Conservation (phyloP, 1,139 yeast species). For the Candida sanyaensis region DNA sequence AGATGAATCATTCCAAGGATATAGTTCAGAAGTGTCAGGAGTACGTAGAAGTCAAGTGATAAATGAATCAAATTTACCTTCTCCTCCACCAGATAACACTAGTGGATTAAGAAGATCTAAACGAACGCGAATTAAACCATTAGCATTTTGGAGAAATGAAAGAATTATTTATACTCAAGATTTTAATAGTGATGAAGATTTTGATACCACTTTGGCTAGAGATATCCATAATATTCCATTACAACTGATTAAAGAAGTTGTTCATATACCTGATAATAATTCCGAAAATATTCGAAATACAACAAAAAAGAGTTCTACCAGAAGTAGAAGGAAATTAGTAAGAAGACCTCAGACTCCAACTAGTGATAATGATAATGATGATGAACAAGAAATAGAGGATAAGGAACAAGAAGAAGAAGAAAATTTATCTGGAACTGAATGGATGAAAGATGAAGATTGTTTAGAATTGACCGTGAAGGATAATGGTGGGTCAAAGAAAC, state of each 20-base stretch:
- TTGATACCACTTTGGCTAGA: conserved; percentile 33
- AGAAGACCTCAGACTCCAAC: conserved; percentile 9
- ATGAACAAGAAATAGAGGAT: conserved; percentile 36
- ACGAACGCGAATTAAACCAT: conserved; percentile 68
- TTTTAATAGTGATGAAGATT: conserved; percentile 34
- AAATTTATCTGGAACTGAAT: conserved; percentile 44
- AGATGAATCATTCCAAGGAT: background rate
- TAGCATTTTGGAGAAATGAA: conserved; percentile 88
- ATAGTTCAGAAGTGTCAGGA: background rate
- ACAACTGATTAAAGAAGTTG: conserved; percentile 61
- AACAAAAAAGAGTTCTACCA: conserved; percentile 15
- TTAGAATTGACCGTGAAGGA: conserved; percentile 40
- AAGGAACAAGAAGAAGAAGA: background rate
- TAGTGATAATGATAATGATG: conserved; percentile 32
- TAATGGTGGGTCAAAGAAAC: conserved; percentile 34
- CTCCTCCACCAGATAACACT: conserved; percentile 52
- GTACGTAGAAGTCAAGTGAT: conserved; percentile 6
- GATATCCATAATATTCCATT: conserved; percentile 47
- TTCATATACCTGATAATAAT: conserved; percentile 45
- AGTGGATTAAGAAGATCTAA: conserved; percentile 54
- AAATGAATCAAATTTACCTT: conserved; percentile 41
- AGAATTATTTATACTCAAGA: conserved; percentile 59
- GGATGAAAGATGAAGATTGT: conserved; percentile 50
- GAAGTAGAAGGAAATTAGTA: conserved; percentile 15
- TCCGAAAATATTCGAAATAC: conserved; percentile 1